Evolutionary conservation across 768 basidiomycete genomes (phyloP).

Genomic region (Cystoderma amianthinum): DNA sequence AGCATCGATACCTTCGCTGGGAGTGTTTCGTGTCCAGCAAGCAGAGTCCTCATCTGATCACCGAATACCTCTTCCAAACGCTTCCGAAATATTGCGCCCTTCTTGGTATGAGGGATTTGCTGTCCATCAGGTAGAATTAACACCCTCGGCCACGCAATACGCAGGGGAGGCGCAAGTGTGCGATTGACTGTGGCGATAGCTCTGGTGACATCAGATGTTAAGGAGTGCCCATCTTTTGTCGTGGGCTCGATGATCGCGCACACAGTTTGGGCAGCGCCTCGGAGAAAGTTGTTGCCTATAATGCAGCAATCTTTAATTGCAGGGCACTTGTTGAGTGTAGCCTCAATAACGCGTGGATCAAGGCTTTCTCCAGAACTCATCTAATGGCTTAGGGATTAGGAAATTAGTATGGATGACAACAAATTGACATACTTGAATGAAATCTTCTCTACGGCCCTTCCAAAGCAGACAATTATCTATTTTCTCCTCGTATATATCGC

Average conservation of each 20-base stretch:
- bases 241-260: slow-evolving; percentile 18
- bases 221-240: slow-evolving; percentile 4
- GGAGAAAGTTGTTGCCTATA: slow-evolving; percentile 26
- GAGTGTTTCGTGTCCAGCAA: too few species aligned
- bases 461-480: slow-evolving; percentile 16
- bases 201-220: slow-evolving; percentile 17
- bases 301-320: slow-evolving; percentile 18
- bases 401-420: neutral
- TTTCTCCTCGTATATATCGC: slow-evolving; percentile 20
- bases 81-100: slow-evolving; percentile 25
- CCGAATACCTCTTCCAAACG: too few species aligned
- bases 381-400: slow-evolving; percentile 9
- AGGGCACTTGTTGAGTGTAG: slow-evolving; percentile 15
- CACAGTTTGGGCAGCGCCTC: slow-evolving; percentile 17
- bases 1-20: too few species aligned
- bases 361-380: slow-evolving; percentile 25
- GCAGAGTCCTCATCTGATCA: too few species aligned
- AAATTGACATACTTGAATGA: slow-evolving; percentile 16
- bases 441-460: slow-evolving; percentile 27
- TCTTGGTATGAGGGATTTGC: slow-evolving; percentile 21
- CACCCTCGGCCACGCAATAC: slow-evolving; percentile 24
- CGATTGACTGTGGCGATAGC: slow-evolving; percentile 20
- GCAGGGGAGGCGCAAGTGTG: slow-evolving; percentile 21
- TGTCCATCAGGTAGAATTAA: slow-evolving; percentile 16
- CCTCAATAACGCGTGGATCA: slow-evolving; percentile 24